Base-by-base conservation (phyloP, 2,329 filamentous ascomycete genomes). In the Xylaria multiplex region DNA sequence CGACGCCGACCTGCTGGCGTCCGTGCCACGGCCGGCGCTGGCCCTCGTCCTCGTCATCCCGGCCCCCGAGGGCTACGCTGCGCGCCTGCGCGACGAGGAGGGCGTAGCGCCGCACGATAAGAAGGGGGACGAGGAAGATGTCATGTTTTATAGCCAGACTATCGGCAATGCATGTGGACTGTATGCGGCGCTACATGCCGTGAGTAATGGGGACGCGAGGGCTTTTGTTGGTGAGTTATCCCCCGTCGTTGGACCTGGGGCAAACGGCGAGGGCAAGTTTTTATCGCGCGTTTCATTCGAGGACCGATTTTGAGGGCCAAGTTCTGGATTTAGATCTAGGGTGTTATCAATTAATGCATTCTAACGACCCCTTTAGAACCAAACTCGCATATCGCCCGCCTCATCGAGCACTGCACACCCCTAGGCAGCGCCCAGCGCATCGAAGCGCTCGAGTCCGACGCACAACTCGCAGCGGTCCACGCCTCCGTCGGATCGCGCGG, bases 1-100 rank as follows among this genome's bases (percentile, higher is more conserved):
- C 2, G 68, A 64, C 13, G 24, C 46, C 1, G 59, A 58, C 11
- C 57, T 68, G 43, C 59, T 68, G 6, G 48, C 52, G 0, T 48
- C 55, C 53, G 56, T 70, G 11, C 68, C 68, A 22, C 62, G 68
- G 35, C 68, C 68, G 9, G 66, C 63, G n/a, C 86, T 93, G 71
- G 95, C 95, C 8, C 88, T 98, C 19, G 89, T 98, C 43, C 89
- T 98, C 72, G 93, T 98, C 71, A 97, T 97, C 79, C 95, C 96
- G 69, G 86, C 97, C 69, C 92, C 88, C 54, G 83, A 88, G 50
- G 86, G 87, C 50, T 97, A 97, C 84, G 91, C 84, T 66, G 88
- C 90, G 76, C 90, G 93, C 46, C 78, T 86, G 64, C 83, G 86
- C 37, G 94, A 97, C 82, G 94, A 97, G 80, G 81, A 52, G 27